Percentiles rank a stretch among this genome's conserved stretches.
These are phyloP conservation scores for Limonium bicolor DNA, from an alignment of 148 eudicot genomes.

Conservation along the genomic window DNA sequence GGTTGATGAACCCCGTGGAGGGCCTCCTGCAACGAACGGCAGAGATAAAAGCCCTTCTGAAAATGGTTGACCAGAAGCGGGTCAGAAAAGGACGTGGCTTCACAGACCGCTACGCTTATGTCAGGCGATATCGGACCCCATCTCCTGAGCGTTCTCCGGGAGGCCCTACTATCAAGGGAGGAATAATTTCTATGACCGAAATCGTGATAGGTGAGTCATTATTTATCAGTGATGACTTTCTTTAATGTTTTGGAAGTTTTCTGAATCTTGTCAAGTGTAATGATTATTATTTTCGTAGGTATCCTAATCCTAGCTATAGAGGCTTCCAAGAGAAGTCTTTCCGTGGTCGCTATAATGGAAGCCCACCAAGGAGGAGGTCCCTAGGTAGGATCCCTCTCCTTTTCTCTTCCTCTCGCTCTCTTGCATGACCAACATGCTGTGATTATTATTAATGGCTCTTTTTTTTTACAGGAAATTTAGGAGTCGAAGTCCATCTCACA, in stretches of 20 bases:
- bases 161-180: conserved; percentile 53
- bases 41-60: conserved; percentile 51
- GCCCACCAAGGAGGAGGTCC: conserved; percentile 82
- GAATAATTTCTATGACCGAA: conserved; percentile 35
- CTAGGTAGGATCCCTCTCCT: no score
- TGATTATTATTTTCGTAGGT: background rate
- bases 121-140: conserved; percentile 80
- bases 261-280: no score
- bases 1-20: conserved; percentile 22
- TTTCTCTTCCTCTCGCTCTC: conserved; percentile 9
- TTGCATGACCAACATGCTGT: background rate
- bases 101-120: conserved; percentile 64
- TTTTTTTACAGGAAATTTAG: conserved; percentile 28
- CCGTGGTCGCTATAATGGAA: conserved; percentile 45
- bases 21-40: conserved; percentile 18
- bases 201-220: conserved; percentile 50
- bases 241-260: no score
- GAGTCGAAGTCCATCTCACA: conserved; percentile 57
- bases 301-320: background rate
- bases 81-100: conserved; percentile 94
- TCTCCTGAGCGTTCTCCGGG: conserved; percentile 73
- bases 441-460: background rate
- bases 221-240: no score
- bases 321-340: conserved; percentile 16
- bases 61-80: conserved; percentile 72